A percentile compares a stretch with the other conserved stretches of the same genome.
Evolutionary conservation across 108 stramenopile species (phyloP).

Genomic region (Nitzschia putrida): DNA sequence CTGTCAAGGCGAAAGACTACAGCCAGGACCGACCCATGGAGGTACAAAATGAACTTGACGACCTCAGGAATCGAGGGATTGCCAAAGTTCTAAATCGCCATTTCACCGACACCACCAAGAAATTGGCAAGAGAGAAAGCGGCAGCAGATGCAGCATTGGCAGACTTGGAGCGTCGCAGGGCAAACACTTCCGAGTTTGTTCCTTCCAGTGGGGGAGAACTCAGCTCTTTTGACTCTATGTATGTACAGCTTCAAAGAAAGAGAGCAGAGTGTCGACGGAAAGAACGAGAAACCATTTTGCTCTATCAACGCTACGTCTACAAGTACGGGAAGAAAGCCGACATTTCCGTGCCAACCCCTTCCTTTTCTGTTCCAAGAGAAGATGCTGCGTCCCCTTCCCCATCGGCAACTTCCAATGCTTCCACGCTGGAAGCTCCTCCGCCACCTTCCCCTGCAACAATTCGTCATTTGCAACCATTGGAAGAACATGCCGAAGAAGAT

Average conservation of each 20-base stretch:
- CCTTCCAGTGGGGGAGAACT: slow-evolving; percentile 41
- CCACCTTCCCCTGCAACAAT: slow-evolving; percentile 16
- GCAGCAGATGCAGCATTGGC: slow-evolving; percentile 55
- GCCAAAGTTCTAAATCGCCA: slow-evolving; percentile 64
- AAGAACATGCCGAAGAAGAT: slow-evolving; percentile 21
- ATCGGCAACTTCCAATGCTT: slow-evolving; percentile 1
- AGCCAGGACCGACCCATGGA: slow-evolving; percentile 28
- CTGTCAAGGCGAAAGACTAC: slow-evolving; percentile 45
- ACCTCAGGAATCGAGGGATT: slow-evolving; percentile 52
- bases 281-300: slow-evolving; percentile 54
- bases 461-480: slow-evolving; percentile 15
- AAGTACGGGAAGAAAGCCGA: slow-evolving; percentile 40
- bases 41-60: slow-evolving; percentile 52
- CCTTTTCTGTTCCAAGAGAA: not conserved
- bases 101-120: slow-evolving; percentile 53
- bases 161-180: slow-evolving; percentile 48
- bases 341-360: not conserved
- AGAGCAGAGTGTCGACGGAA: slow-evolving; percentile 49
- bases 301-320: slow-evolving; percentile 57
- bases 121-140: slow-evolving; percentile 53
- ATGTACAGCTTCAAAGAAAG: slow-evolving; percentile 43
- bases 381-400: slow-evolving; percentile 2
- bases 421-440: slow-evolving; percentile 20
- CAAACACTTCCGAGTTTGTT: slow-evolving; percentile 34
- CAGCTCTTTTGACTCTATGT: slow-evolving; percentile 39